phyloP scores from a whole-genome alignment of 2,329 filamentous ascomycete genomes.

The Venturia oleaginea region DNA sequence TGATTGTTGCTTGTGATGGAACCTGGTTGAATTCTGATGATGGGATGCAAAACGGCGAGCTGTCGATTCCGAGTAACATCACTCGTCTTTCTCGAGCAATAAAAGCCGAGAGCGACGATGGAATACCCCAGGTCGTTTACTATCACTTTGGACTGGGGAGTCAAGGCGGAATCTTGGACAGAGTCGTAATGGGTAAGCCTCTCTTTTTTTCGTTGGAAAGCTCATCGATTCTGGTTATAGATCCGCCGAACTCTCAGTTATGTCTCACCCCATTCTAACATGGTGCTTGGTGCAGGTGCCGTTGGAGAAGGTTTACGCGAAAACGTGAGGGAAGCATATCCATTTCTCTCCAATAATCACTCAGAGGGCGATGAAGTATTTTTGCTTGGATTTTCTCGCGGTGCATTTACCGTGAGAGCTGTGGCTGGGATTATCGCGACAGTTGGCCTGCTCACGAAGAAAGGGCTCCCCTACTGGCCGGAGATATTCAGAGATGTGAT shows the following conservation, averaged over 20 bases:
- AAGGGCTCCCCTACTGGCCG: conserved; percentile 35
- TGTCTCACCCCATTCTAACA: background rate
- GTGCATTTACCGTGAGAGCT: conserved; percentile 37
- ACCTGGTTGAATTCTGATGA: conserved; percentile 44
- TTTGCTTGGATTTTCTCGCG: conserved; percentile 40
- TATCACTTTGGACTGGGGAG: conserved; percentile 42
- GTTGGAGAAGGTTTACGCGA: conserved; percentile 39
- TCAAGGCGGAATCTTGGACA: conserved; percentile 34
- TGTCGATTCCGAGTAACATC: conserved; percentile 40
- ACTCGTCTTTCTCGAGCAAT: conserved; percentile 42
- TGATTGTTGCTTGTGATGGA: conserved; percentile 18
- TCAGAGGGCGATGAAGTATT: conserved; percentile 42
- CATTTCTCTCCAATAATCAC: conserved; percentile 45
- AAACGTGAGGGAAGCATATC: conserved; percentile 40
- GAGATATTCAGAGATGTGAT: conserved; percentile 40
- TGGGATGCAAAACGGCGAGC: conserved; percentile 33
- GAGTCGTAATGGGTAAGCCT: conserved; percentile 27
- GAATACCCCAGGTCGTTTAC: conserved; percentile 42
- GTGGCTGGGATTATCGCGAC: conserved; percentile 37
- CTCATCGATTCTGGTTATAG: background rate
- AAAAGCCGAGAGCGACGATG: conserved; percentile 37
- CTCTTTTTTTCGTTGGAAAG: background rate
- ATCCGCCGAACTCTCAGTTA: background rate
- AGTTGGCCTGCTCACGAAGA: conserved; percentile 40
- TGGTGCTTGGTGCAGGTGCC: conserved; percentile 23